Evolutionary conservation across 23 red algal species (phyloP), one percentile per base, ranked within the genome.

Genomic region (Gracilariopsis chorda): DNA sequence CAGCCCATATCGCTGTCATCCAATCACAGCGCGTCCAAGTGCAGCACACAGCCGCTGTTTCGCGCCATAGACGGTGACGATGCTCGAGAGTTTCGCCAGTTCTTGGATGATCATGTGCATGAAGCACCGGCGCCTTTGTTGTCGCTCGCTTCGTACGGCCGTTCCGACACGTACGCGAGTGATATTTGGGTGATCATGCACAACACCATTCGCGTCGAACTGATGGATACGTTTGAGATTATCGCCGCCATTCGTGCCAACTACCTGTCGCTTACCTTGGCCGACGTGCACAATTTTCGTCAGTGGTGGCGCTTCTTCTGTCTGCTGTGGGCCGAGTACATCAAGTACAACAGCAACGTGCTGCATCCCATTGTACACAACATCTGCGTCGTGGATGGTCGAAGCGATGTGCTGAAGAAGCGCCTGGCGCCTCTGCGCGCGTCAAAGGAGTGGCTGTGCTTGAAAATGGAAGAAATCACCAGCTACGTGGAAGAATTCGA

Each of bases 401-500:
- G 82, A 0, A 47, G 82, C 36, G 62, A 86, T 48, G 44, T 69
- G 16, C 62, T 86, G 39, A 52, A 23, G 16, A 46, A 51, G 32
- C 37, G 59, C 28, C 39, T 86, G 43, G 40, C 44, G 7, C 39
- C 44, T 16, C 20, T 86, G 28, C 58, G 82, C 46, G 40, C 59
- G 36, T 51, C 82, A 16, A 44, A 49, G 23, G 82, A 86, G 33
- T 86, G 82, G 82, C 62, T 86, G 37, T 47, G 45, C 21, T 42
- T 86, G 23, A 86, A 86, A 63, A 86, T 86, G 82, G 82, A 86
- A 27, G 82, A 86, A 19, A 24, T 86, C 7, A 86, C 62, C 34
- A 86, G 82, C 46, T 86, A 86, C 46, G 45, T 86, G 0, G 82
- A 86, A 25, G 82, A 86, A 36, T 86, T 86, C 25, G 82, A 86